A percentile compares a stretch with the other conserved stretches of the same genome.
phyloP scores from a whole-genome alignment of 345 rosid species.

The Rubroshorea leprosula region DNA sequence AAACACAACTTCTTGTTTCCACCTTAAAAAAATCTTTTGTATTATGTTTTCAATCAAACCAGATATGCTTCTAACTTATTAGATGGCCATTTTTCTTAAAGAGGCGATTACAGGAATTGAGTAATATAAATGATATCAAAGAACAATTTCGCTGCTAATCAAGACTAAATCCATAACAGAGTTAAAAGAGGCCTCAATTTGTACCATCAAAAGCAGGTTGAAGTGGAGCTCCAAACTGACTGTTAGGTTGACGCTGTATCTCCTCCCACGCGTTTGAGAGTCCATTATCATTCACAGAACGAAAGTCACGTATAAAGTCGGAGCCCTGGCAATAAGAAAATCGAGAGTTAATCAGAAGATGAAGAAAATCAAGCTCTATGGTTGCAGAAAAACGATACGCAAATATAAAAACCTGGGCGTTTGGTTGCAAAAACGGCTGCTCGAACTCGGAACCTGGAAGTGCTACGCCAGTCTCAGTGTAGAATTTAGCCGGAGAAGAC shows the following conservation, averaged over 20 bases:
- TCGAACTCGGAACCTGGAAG: slow-evolving; percentile 90
- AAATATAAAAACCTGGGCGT: slow-evolving; percentile 49
- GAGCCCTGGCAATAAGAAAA: slow-evolving; percentile 43
- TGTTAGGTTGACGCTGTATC: slow-evolving; percentile 42
- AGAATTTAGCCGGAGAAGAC: slow-evolving; percentile 11
- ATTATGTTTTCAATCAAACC: too few species aligned
- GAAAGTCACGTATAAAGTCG: slow-evolving; percentile 67
- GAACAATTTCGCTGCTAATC: not conserved
- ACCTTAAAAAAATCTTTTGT: not conserved
- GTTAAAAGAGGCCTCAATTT: not conserved
- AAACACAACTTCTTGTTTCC: too few species aligned
- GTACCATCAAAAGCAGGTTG: slow-evolving; percentile 73
- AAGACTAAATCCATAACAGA: not conserved
- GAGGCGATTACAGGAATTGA: too few species aligned
- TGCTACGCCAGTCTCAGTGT: slow-evolving; percentile 46
- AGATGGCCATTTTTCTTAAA: too few species aligned
- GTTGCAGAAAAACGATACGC: not conserved
- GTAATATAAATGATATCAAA: not conserved
- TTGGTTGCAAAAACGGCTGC: slow-evolving; percentile 48
- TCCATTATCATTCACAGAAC: slow-evolving; percentile 61
- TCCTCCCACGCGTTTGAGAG: slow-evolving; percentile 82
- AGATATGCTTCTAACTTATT: too few species aligned
- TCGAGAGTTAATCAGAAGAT: not conserved
- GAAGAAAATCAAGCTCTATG: not conserved
- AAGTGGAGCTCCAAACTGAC: slow-evolving; percentile 20